phyloP scores from a whole-genome alignment of 257 asterid species.

The Capsicum pubescens region DNA sequence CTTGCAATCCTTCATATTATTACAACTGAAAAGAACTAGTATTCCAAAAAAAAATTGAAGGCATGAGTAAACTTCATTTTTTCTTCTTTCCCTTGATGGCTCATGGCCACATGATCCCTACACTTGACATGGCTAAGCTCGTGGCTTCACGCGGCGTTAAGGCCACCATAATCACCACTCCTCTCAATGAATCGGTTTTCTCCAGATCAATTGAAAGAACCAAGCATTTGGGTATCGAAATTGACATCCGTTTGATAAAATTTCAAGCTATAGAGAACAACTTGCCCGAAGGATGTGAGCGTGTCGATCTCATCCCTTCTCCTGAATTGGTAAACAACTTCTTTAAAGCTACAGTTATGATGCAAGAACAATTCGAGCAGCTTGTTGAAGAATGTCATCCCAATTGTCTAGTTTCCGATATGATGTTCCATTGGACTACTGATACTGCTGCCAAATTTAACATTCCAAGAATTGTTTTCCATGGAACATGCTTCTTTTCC shows the following conservation, averaged over 20 bases:
- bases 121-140: conserved; percentile 63
- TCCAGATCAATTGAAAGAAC: conserved; percentile 33
- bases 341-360: conserved; percentile 33
- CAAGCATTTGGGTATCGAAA: conserved; percentile 38
- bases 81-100: conserved; percentile 54
- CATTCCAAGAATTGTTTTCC: conserved; percentile 54
- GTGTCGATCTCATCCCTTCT: conserved; percentile 41
- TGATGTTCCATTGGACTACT: conserved; percentile 55
- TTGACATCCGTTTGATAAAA: conserved; percentile 36
- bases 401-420: conserved; percentile 51
- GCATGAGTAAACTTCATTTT: conserved; percentile 43
- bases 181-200: conserved; percentile 33
- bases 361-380: conserved; percentile 48
- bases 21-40: background rate
- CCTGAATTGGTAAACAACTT: conserved; percentile 25
- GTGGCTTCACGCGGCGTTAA: conserved; percentile 54
- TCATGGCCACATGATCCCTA: conserved; percentile 68
- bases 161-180: conserved; percentile 54
- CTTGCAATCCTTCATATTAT: background rate
- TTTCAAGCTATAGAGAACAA: conserved; percentile 50
- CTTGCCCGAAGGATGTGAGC: conserved; percentile 45
- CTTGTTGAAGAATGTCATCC: conserved; percentile 40
- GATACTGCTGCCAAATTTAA: conserved; percentile 50
- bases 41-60: background rate
- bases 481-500: conserved; percentile 49